These are phyloP conservation scores for Fusarium incarnatum DNA, from an alignment of 2,329 filamentous ascomycete species.

Conservation along the genomic window DNA sequence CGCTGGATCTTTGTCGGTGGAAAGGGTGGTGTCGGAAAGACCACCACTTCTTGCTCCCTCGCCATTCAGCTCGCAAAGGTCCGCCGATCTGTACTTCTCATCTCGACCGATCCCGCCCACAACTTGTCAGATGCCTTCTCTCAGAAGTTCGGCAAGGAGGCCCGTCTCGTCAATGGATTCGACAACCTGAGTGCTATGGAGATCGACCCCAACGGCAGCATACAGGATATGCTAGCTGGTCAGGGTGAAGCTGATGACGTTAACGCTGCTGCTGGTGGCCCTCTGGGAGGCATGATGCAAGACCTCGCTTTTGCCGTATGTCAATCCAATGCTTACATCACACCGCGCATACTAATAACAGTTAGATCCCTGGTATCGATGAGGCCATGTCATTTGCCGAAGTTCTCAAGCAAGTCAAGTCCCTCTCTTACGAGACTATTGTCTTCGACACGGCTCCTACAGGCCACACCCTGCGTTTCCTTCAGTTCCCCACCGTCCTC, in stretches of 20 bases:
- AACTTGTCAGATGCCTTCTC: conserved; percentile 98
- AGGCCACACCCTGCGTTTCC: conserved; percentile 96
- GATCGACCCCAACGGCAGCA: conserved; percentile 97
- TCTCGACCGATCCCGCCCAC: conserved; percentile 98
- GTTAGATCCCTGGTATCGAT: conserved; percentile 94
- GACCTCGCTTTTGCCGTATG: conserved; percentile 93
- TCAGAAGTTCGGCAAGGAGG: conserved; percentile 99
- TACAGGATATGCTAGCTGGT: conserved; percentile 90
- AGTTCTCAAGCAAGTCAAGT: conserved; percentile 99
- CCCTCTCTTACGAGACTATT: conserved; percentile 97
- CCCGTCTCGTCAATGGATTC: conserved; percentile 90
- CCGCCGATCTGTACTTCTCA: conserved; percentile 94
- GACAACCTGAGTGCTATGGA: conserved; percentile 98
- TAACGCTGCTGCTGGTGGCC: conserved; percentile 75
- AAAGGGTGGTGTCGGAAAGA: conserved; percentile 98
- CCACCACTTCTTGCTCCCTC: conserved; percentile 98
- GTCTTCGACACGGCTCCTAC: conserved; percentile 99
- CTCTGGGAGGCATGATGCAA: conserved; percentile 96
- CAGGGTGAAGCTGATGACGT: conserved; percentile 74
- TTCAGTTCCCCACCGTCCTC: conserved; percentile 97
- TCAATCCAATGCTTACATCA: conserved; percentile 24
- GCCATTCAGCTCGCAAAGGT: conserved; percentile 97
- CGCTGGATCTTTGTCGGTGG: conserved; percentile 99
- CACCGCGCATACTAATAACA: background rate
- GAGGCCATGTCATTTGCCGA: conserved; percentile 99